Evolutionary conservation across 1,139 yeast genomes (phyloP), one percentile per base, ranked within the genome.

Genomic region (Saccharomyces hybrid): DNA sequence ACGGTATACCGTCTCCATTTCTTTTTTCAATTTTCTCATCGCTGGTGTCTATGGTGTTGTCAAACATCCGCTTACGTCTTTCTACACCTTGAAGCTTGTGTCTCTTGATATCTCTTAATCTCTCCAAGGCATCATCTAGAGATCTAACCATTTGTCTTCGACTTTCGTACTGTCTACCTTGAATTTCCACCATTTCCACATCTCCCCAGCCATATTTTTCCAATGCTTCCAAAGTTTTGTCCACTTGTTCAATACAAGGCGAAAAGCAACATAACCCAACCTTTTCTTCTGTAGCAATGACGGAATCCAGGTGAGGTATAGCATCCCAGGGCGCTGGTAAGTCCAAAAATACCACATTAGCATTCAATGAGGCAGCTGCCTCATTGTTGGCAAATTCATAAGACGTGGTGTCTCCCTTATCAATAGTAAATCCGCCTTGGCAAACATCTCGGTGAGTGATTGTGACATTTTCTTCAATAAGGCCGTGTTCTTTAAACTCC

Each of bases 291-390:
- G 72, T 69, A n/a, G 86, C 73, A 19, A 88, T 77, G 3, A 87
- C 95, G 2, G 64, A 58, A 27, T 76, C 73, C 50, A 93, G 73
- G 68, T 87, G 86, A 5, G 91, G 90, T 55, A 95, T 86, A 9
- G 99, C 99, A 28, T 83, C 83, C 98, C 99, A 93, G 3, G 99
- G 99, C 4, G 97, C 85, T 1, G 99, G 99, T 52, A 95, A 78
- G 68, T 95, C 99, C 60, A 95, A 77, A 65, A 95, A 95, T 0
- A 93, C 82, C 1, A 85, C 84, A 54, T 85, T 84, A 0, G 88
- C 95, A 42, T 78, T 70, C 8, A 84, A 64, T 2, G 65, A 64
- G 0, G 69, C 67, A 9, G 61, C 62, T 2, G 58, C 55, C 1
- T 63, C 62, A 2, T 61, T 71, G 4, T 55, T 50, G 58, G 56